Evolutionary conservation across 2,329 filamentous ascomycete species (phyloP).

Genomic region (Botrytis pseudocinerea): DNA sequence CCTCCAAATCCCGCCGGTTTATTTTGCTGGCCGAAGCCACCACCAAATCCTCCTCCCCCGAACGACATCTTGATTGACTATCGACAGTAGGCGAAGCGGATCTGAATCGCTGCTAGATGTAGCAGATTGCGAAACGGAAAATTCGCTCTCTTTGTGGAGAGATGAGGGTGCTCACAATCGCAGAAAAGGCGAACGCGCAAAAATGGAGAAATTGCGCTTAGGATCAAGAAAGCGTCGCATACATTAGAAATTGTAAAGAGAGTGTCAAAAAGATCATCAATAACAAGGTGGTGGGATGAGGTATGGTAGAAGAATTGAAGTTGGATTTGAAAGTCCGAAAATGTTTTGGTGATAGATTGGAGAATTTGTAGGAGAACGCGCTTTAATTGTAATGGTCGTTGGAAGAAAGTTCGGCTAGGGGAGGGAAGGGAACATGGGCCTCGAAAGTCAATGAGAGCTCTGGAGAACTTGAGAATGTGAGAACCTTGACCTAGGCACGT

Average conservation of each 20-base stretch:
- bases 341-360: constrained; percentile 27
- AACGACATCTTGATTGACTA: constrained; percentile 37
- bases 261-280: constrained; percentile 29
- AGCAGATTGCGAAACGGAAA: constrained; percentile 25
- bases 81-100: constrained; percentile 20
- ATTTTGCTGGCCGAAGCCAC: constrained; percentile 62
- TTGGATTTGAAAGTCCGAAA: constrained; percentile 21
- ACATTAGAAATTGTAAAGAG: constrained; percentile 37
- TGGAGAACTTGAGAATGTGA: constrained; percentile 5
- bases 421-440: neutral
- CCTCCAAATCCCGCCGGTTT: constrained; percentile 57
- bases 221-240: constrained; percentile 31
- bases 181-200: constrained; percentile 34
- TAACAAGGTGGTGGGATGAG: constrained; percentile 7
- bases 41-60: constrained; percentile 44
- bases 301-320: constrained; percentile 25
- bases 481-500: neutral
- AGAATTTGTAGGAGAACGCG: constrained; percentile 23
- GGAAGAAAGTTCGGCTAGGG: constrained; percentile 23
- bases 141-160: constrained; percentile 25
- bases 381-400: constrained; percentile 17
- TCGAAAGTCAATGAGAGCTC: neutral
- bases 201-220: constrained; percentile 36
- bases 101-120: constrained; percentile 18
- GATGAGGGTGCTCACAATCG: constrained; percentile 35